Base-by-base conservation (phyloP, 371 early-diverging fungal genomes). In the Mucor racemosus region DNA sequence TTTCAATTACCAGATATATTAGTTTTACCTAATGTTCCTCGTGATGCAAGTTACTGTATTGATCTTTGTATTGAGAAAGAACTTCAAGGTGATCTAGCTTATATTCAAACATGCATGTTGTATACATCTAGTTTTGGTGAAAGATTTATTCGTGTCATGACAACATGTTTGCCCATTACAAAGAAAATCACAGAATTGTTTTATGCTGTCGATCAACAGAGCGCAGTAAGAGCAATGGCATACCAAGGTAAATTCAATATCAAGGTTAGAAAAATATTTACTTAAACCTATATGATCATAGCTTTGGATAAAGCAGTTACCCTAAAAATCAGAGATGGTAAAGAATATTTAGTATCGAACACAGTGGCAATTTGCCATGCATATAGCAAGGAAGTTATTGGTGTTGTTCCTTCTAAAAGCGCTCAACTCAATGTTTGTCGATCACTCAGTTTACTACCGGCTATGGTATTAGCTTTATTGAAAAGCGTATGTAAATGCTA, bases 101-200 rank as follows among this genome's bases (percentile, higher is more conserved):
- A 88, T 73, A 85, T 97, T 77, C 97, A 97, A 75, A 88, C 94
- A 0, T 96, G 97, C 4, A 69, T 96, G 58, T 74, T 97, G 60
- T 89, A 91, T 66, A 95, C 94, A 7, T 87, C 82, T 0, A 65
- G 74, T 11, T 64, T 60, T 21, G 92, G 96, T 5, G 92, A 93
- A 68, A 83, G 95, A 10, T 84, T 92, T 42, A 94, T 97, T 62
- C 82, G 97, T 11, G 92, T 97, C 17, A 70, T 93, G 55, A 97
- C 94, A 7, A 73, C 91, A 50, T 84, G 88, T 15, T 72, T 95
- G 44, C 94, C 95, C 1, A 86, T 90, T 0, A 88, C 90, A 13
- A 53, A 14, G 3, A 46, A 60, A 15, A 33, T 64, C 5, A 40
- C 65, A 1, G 60, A 65, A 39, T 17, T 69, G 40, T 69, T 60